Evolutionary conservation across 768 basidiomycete genomes (phyloP).

Genomic region (Pleurotus tuoliensis): DNA sequence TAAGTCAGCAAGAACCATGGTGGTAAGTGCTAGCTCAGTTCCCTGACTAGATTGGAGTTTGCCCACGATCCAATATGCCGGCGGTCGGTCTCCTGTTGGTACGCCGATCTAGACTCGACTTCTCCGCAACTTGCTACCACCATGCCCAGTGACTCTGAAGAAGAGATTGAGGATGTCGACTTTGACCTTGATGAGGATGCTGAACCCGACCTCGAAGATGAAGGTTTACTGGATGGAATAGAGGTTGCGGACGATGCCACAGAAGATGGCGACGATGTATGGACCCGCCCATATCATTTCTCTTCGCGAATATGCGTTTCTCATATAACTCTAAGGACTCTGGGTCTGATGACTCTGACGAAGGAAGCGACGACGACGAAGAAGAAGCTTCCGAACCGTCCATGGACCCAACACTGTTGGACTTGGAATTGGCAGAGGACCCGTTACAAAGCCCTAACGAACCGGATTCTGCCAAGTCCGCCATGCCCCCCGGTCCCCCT

Average conservation of each 20-base stretch:
- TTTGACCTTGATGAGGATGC: conserved; percentile 47
- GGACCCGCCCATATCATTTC: conserved; percentile 17
- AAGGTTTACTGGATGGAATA: conserved; percentile 55
- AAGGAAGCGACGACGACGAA: conserved; percentile 49
- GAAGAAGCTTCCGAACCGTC: conserved; percentile 34
- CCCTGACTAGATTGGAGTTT: conserved; percentile 3
- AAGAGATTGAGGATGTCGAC: conserved; percentile 53
- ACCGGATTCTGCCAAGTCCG: conserved; percentile 16
- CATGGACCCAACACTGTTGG: conserved; percentile 21
- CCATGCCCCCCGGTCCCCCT: background rate
- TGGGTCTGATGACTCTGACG: conserved; percentile 56
- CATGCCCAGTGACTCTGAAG: conserved; percentile 55
- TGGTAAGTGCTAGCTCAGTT: conserved; percentile 16
- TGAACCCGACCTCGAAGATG: conserved; percentile 52
- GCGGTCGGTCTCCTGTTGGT: background rate
- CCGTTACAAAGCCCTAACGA: conserved; percentile 20
- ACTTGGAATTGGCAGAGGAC: conserved; percentile 17
- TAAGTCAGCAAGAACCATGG: conserved; percentile 94
- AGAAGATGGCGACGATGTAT: conserved; percentile 67
- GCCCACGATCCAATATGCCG: background rate
- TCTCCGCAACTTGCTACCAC: background rate
- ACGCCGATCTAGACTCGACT: background rate
- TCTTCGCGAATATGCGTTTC: background rate
- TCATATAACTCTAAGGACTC: conserved; percentile 40
- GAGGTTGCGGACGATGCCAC: conserved; percentile 56